Base-by-base conservation (phyloP, 1,284 basidiomycete species). In the Ustilago curta region DNA sequence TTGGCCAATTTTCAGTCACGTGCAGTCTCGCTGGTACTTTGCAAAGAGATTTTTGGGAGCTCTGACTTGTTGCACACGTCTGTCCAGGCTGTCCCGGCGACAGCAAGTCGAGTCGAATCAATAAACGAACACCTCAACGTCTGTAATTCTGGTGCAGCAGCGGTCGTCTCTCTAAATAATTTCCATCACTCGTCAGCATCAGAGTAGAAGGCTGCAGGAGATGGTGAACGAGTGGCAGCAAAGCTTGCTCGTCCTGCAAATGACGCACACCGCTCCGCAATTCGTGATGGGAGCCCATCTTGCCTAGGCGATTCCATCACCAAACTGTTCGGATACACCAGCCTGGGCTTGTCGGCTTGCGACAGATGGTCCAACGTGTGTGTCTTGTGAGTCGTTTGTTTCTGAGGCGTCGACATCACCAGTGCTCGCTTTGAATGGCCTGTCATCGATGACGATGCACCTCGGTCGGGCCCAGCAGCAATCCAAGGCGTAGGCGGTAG, bases 331-430 rank as follows among this genome's bases (percentile, higher is more conserved):
- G 68, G 61, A 25, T 44, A 65, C 23, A 54, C 62, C 18, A 70
- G 45, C 32, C 32, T 61, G 11, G 68, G 68, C 59, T 48, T 65
- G 37, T 65, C 58, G 9, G 54, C n/a, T 8, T 52, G 53, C 9
- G 58, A 50, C 21, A 60, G 49, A 21, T 59, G 55, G 4, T 43
- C 23, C 19, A 54, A 19, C 18, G 29, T 49, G 43, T 54, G 11
- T 39, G 29, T 53, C 45, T 61, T 64, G 54, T 45, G 54, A 1
- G 44, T 35, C 6, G 62, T 18, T n/a, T 61, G 63, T 35, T 66
- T 71, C 23, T 66, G 62, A 6, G 69, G 69, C 21, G 69, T 71
- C 29, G 69, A 71, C 63, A 71, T 58, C 9, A 71, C 69, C 45
- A 71, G 58, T 42, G 62, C 23, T 39, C 63, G 59, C 49, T 58